Base-by-base conservation (phyloP, 2,329 filamentous ascomycete genomes). In the Sordariomycetes sp. region DNA sequence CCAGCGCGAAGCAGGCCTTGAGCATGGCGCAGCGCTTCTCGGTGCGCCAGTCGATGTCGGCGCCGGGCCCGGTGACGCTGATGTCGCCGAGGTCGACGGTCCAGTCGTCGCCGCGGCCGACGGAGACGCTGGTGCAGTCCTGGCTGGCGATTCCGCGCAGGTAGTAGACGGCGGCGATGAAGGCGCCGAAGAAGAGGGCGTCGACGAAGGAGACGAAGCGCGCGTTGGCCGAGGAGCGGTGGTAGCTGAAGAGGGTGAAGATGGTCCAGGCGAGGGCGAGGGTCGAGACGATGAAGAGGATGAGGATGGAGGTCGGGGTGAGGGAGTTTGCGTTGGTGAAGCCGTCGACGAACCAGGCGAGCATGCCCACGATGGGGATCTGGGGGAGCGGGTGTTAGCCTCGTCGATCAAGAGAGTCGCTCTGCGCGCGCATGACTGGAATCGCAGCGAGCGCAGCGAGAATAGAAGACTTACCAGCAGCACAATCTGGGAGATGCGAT, bases 11-110 rank as follows among this genome's bases (percentile, higher is more conserved):
- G 45, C 69, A 72, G 1, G 88, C 82, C 72, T 95, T 96, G 51
- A 94, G 75, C 86, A 95, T 92, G 32, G 82, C 75, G 61, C 90
- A 96, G 5, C 77, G 75, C 68, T 90, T 90, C 58, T 85, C 70
- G 24, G 79, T 57, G 34, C 70, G 57, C 26, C 39, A 41, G 27
- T n/a, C 20, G 16, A 79, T 51, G 27, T 68, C 57, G 38, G 75
- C 68, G 33, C 59, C 60, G 31, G 66, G 66, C 23, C 71, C 55
- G 20, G 59, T 63, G 28, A 73, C 73, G 42, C 59, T 65, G 20
- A 85, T 73, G 10, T 71, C 63, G 10, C 81, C 81, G 28, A 87
- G 65, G 32, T 68, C 66, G 34, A 73, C 53, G 46, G 70, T 70
- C 55, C 76, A 77, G 16, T 59, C 49, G 31, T 63, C 59, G 33